Conservation (phyloP, 1,139 yeast species). For the Hansenula lynferdii region DNA sequence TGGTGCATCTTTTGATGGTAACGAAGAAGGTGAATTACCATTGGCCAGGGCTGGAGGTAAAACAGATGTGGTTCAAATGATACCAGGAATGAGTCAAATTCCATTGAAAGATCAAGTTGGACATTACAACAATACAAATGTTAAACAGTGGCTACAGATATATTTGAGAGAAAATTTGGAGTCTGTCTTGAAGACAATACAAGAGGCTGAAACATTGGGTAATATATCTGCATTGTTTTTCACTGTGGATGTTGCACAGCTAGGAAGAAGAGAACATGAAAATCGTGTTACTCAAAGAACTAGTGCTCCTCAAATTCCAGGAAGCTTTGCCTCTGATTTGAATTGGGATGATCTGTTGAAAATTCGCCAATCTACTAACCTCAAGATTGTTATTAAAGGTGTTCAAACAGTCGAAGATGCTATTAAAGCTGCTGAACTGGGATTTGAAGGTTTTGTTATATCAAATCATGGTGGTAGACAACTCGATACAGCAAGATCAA, state of each 20-base stretch:
- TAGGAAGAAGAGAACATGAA: conserved; percentile 51
- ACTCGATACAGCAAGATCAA: conserved; percentile 51
- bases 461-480: conserved; percentile 66
- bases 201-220: conserved; percentile 29
- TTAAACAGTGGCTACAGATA: conserved; percentile 13
- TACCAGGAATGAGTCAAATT: conserved; percentile 51
- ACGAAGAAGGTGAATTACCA: conserved; percentile 48
- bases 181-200: conserved; percentile 3
- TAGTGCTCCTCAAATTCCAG: conserved; percentile 10
- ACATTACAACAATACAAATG: not conserved
- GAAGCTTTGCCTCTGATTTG: conserved; percentile 21
- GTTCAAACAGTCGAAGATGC: conserved; percentile 53
- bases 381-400: conserved; percentile 55
- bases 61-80: conserved; percentile 48
- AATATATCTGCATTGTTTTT: conserved; percentile 48
- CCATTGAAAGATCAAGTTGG: conserved; percentile 48
- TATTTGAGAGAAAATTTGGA: conserved; percentile 3
- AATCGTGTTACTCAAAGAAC: conserved; percentile 26
- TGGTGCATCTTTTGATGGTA: conserved; percentile 38
- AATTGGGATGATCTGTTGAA: conserved; percentile 31
- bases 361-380: conserved; percentile 38
- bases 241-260: conserved; percentile 65
- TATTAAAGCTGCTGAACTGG: conserved; percentile 41
- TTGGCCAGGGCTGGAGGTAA: conserved; percentile 46
- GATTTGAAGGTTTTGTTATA: conserved; percentile 50